Conservation (phyloP, 345 rosid genomes). For the Salix udensis region DNA sequence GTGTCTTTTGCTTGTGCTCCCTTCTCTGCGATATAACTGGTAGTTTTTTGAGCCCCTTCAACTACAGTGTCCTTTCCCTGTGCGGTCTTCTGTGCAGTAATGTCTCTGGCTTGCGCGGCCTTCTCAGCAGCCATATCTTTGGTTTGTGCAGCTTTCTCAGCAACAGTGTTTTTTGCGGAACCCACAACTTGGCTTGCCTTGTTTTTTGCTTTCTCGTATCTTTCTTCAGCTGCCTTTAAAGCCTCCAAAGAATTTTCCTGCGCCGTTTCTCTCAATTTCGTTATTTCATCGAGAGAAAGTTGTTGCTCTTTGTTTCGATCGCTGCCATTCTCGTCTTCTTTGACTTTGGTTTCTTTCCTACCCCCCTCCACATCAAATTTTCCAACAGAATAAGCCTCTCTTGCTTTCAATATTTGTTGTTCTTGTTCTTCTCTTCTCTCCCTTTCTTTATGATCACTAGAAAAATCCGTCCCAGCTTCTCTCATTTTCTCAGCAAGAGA, state of each 20-base stretch:
- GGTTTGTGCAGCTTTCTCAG: not conserved
- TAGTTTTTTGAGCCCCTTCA: not conserved
- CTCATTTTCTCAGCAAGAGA: conserved; percentile 12
- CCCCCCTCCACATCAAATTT: conserved; percentile 3
- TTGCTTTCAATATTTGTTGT: not conserved
- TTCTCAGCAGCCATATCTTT: not conserved
- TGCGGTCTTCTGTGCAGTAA: not conserved
- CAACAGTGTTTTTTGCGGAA: not conserved
- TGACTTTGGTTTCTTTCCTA: no score
- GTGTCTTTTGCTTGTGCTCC: conserved; percentile 4
- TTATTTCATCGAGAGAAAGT: conserved; percentile 22
- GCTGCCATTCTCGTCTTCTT: not conserved
- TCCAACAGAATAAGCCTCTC: not conserved
- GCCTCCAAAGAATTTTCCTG: conserved; percentile 53
- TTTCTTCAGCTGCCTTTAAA: conserved; percentile 43
- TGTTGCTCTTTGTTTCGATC: not conserved
- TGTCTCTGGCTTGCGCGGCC: conserved; percentile 4
- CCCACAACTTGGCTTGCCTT: not conserved
- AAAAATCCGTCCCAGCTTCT: no score
- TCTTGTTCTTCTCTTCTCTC: not conserved
- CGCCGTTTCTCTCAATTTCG: conserved; percentile 27
- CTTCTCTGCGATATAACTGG: conserved; percentile 1
- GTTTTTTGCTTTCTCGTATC: conserved; percentile 46
- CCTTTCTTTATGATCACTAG: not conserved
- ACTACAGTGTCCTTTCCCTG: not conserved